Base-by-base conservation (phyloP, 352 stramenopile species). In the Globisporangium ultimum region DNA sequence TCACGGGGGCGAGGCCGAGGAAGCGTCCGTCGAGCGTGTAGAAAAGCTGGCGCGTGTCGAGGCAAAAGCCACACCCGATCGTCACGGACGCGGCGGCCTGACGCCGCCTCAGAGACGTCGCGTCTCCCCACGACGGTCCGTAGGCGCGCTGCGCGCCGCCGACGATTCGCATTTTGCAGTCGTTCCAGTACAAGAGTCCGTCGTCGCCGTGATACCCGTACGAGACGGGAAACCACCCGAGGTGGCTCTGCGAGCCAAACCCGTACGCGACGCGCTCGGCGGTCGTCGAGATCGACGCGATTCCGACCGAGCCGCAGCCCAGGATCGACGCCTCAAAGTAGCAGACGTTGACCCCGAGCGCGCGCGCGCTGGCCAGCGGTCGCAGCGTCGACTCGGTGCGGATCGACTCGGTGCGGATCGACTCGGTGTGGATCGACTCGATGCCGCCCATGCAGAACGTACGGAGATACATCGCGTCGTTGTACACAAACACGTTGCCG, bases 181-280 rank as follows among this genome's bases (percentile, higher is more conserved):
- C 65, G 58, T 74, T 71, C 58, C 63, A 74, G 57, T 76, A 72
- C 43, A 79, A 49, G 14, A 45, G 53, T 13, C 64, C 60, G 53
- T 72, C 57, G 45, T 81, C 66, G 12, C 66, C 61, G 49, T 81
- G 72, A 60, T 72, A 78, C 32, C 72, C 72, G 48, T 75, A 77
- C 13, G 72, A 78, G 3, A 63, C 51, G 1, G 67, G 58, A 18
- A 59, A 64, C 72, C 72, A 80, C 2, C 72, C 72, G 4, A 80
- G 58, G 57, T 80, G 72, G 46, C 36, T 48, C 42, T 67, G 64
- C 7, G 68, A 71, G 17, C 69, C 69, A 45, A 67, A 67, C 13
- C 72, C 69, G 34, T 80, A 80, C 17, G 45, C 58, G 4, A 38
- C 43, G 17, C 43, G 58, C 22, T 69, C 58, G 1, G 45, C 28